phyloP scores from a whole-genome alignment of 2,329 filamentous ascomycete species.

The Cladosporium sp. region DNA sequence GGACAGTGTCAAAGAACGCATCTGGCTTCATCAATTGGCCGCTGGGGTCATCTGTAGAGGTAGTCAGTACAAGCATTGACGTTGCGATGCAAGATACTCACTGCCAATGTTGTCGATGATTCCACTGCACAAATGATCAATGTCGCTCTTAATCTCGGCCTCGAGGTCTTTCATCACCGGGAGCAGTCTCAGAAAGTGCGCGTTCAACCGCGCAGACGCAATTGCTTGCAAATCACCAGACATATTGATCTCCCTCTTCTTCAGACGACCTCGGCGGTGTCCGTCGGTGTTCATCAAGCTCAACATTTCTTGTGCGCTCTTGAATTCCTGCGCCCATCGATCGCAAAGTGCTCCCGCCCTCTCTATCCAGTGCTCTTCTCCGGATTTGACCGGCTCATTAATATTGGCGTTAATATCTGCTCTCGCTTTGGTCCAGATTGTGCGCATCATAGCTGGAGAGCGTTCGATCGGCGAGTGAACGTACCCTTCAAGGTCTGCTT shows the following conservation, averaged over 20 bases:
- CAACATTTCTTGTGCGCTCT: neutral
- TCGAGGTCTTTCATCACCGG: neutral
- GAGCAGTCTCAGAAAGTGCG: too few relatives aligned
- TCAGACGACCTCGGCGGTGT: too few relatives aligned
- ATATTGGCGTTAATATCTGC: neutral
- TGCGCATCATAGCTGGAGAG: too few relatives aligned
- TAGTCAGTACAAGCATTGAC: neutral
- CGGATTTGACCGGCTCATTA: neutral
- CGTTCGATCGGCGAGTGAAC: neutral
- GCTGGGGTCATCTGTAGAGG: slow-evolving; percentile 1
- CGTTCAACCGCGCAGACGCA: too few relatives aligned
- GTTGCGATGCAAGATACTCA: neutral
- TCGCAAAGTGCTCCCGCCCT: neutral
- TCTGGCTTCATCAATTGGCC: slow-evolving; percentile 13
- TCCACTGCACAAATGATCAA: too few relatives aligned
- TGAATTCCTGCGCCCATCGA: neutral
- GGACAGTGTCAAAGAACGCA: slow-evolving; percentile 14
- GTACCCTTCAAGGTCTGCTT: neutral
- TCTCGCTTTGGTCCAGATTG: neutral
- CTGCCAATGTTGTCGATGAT: neutral
- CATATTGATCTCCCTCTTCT: too few relatives aligned
- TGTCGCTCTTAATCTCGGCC: neutral
- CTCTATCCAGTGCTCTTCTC: neutral
- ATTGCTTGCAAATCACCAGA: too few relatives aligned
- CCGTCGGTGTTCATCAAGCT: too few relatives aligned